Evolutionary conservation across 2,329 filamentous ascomycete species (phyloP).

Genomic region (Epichloe scottii): DNA sequence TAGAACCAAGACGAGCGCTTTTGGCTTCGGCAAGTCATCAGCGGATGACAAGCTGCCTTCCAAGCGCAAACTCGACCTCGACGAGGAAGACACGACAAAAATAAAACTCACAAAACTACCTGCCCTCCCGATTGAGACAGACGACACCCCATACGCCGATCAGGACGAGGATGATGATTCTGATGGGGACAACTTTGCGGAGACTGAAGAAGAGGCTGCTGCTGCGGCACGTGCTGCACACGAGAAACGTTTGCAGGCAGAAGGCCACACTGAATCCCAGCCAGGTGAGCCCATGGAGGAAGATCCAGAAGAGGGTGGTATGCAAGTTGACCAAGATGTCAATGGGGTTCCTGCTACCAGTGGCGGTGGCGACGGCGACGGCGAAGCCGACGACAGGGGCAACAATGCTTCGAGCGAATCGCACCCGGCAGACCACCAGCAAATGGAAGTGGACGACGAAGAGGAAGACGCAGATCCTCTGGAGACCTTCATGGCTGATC

Average conservation of each 20-base stretch:
- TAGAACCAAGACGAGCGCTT: constrained; percentile 65
- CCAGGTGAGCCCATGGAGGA: constrained; percentile 27
- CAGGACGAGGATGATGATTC: constrained; percentile 59
- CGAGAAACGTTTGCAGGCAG: constrained; percentile 56
- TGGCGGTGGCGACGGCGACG: neutral
- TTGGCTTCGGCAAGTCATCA: constrained; percentile 63
- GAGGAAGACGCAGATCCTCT: constrained; percentile 63
- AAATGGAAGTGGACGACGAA: constrained; percentile 57
- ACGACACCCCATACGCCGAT: constrained; percentile 47
- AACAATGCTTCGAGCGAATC: neutral
- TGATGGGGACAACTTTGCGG: constrained; percentile 64
- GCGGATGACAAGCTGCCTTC: constrained; percentile 55
- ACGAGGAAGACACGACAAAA: constrained; percentile 75
- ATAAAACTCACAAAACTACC: constrained; percentile 89
- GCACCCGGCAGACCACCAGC: constrained; percentile 25
- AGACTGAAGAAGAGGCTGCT: constrained; percentile 76
- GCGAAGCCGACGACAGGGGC: constrained; percentile 9
- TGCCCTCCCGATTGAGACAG: constrained; percentile 54
- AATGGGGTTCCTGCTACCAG: constrained; percentile 13
- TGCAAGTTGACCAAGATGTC: constrained; percentile 11
- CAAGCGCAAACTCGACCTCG: constrained; percentile 70
- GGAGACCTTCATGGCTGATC: constrained; percentile 88
- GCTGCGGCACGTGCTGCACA: constrained; percentile 76
- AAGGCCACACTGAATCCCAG: constrained; percentile 34
- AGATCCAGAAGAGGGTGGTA: constrained; percentile 13